Evolutionary conservation across 768 basidiomycete genomes (phyloP).

Genomic region (Kwoniella europaea): DNA sequence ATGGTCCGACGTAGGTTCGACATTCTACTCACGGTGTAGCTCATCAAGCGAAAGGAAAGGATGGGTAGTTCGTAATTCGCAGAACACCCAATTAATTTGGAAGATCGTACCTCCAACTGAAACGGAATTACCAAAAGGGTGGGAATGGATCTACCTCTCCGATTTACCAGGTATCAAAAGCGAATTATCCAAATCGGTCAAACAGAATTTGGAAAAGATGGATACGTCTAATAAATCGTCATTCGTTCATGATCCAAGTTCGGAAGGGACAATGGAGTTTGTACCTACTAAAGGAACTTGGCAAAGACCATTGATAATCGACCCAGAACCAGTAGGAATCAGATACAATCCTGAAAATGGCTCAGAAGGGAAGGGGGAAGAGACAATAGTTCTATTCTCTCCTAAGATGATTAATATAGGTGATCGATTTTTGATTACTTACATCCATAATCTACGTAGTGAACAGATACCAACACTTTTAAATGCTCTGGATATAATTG

Average conservation of each 20-base stretch:
- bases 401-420: constrained; percentile 21
- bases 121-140: constrained; percentile 6
- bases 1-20: constrained; percentile 41
- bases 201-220: constrained; percentile 1
- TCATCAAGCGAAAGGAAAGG: constrained; percentile 28
- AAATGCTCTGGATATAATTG: constrained; percentile 30
- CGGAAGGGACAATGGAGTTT: constrained; percentile 21
- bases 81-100: constrained; percentile 35
- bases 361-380: background rate
- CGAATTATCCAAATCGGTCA: background rate
- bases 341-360: constrained; percentile 10
- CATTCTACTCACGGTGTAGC: constrained; percentile 36
- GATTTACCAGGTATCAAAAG: constrained; percentile 10
- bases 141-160: constrained; percentile 21
- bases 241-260: constrained; percentile 21
- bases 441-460: constrained; percentile 22
- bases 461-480: constrained; percentile 28
- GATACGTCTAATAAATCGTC: constrained; percentile 13
- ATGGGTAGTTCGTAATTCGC: constrained; percentile 34
- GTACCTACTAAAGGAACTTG: constrained; percentile 14
- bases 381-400: constrained; percentile 40
- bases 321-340: constrained; percentile 4
- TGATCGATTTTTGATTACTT: constrained; percentile 30
- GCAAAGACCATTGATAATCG: constrained; percentile 1
- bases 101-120: constrained; percentile 15